These are phyloP conservation scores for Microdochium paspali DNA, from an alignment of 2,329 filamentous ascomycete genomes.

Conservation along the genomic window DNA sequence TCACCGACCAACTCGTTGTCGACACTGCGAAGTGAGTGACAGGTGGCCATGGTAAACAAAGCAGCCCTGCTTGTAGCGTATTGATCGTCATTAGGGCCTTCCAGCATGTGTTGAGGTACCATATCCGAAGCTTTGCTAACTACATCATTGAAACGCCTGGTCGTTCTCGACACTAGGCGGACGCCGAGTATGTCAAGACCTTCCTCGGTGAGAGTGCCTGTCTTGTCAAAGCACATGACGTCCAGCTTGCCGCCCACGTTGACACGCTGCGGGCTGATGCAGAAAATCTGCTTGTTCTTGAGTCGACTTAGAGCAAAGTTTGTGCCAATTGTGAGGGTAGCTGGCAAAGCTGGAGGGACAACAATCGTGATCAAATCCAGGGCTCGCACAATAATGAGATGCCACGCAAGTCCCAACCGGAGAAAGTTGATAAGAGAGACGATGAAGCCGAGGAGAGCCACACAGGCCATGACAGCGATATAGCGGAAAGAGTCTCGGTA, in stretches of 20 bases:
- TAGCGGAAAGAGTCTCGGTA: constrained; percentile 97
- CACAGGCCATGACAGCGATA: constrained; percentile 87
- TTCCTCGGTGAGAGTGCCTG: constrained; percentile 94
- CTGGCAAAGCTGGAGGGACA: constrained; percentile 87
- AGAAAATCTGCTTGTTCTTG: constrained; percentile 87
- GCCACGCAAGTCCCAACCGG: constrained; percentile 72
- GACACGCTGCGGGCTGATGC: constrained; percentile 93
- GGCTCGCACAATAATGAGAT: constrained; percentile 83
- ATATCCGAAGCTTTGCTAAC: constrained; percentile 55
- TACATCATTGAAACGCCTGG: constrained; percentile 63
- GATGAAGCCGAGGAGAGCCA: constrained; percentile 79
- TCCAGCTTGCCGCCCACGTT: constrained; percentile 96
- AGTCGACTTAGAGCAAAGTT: constrained; percentile 86
- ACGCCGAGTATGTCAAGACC: constrained; percentile 89
- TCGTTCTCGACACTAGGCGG: constrained; percentile 59
- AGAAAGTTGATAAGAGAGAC: constrained; percentile 93
- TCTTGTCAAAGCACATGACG: constrained; percentile 97
- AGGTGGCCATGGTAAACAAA: constrained; percentile 93
- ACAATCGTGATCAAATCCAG: constrained; percentile 96
- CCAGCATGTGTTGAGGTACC: constrained; percentile 31
- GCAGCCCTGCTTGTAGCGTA: constrained; percentile 44
- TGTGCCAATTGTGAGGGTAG: constrained; percentile 90
- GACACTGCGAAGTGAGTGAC: constrained; percentile 80
- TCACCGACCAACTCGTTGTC: constrained; percentile 88
- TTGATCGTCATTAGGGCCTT: constrained; percentile 17